Evolutionary conservation across 495 filamentous ascomycete species (phyloP), one percentile per base, ranked within the genome.

Genomic region (Penicillium antarcticum): DNA sequence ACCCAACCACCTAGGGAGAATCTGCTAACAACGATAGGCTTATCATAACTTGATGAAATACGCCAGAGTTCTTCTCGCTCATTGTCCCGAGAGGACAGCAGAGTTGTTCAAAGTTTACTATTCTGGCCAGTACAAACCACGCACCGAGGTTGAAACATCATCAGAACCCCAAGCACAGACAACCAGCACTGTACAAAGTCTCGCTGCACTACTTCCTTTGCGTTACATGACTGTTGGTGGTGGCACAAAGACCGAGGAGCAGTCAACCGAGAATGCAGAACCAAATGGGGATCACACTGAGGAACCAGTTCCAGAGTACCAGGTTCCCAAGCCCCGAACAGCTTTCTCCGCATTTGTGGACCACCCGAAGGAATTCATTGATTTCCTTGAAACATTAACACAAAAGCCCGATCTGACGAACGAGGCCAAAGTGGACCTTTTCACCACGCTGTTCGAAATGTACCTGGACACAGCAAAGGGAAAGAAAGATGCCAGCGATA

Each of bases 261-360:
- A 65, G 41, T 51, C 29, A 9, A 34, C 60, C 6, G 74, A 78
- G 41, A 47, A 59, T 14, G 45, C 57, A 29, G 58, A 48, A 5
- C 45, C 52, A 16, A 60, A 51, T 5, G 69, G 77, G 38, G 64
- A 60, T 17, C 51, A 57, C 2, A 35, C 53, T 40, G 26, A 50
- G 39, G 49, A 68, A 23, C 49, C 56, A 12, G 32, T 43, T 11
- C 61, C 64, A 33, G 56, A 57, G 1, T 80, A 82, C 39, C 58
- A 71, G 5, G 56, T 77, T 3, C 92, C 95, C 0, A 88, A 85
- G 56, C 92, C 95, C 5, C 76, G 95, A 44, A 92, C 87, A 1
- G 95, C 94, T 2, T 98, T 98, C 69, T 96, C 94, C 6, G 91
- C 89, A 0, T 98, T 97, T 65, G 92, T 97, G 42, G 92, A 96